phyloP scores from a whole-genome alignment of 176 grass and related monocot genomes.

The Guadua angustifolia region DNA sequence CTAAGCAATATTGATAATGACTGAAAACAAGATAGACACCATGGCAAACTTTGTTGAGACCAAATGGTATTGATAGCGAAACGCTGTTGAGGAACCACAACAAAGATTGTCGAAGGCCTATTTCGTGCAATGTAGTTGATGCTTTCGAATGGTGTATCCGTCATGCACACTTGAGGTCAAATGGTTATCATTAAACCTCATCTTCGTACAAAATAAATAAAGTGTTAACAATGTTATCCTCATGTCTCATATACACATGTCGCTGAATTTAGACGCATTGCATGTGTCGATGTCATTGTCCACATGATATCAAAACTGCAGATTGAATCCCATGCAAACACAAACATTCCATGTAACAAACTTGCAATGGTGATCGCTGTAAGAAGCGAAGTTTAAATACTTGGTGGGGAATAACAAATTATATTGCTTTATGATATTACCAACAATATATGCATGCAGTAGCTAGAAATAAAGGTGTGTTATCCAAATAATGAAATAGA shows the following conservation, averaged over 20 bases:
- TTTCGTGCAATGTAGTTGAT: no score
- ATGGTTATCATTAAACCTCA: background rate
- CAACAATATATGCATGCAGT: no score
- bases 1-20: no score
- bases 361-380: background rate
- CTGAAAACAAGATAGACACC: no score
- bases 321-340: background rate
- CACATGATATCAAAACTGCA: background rate
- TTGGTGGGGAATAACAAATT: background rate
- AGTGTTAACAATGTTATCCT: background rate
- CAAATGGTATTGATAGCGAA: no score
- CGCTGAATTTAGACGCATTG: background rate
- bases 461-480: no score
- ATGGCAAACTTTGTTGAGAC: no score
- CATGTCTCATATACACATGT: background rate
- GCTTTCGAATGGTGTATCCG: no score
- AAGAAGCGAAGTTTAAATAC: background rate
- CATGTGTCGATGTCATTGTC: background rate
- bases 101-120: no score
- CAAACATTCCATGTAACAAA: background rate
- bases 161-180: background rate
- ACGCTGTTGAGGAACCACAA: no score
- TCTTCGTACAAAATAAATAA: background rate
- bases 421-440: no score
- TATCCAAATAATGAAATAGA: no score